phyloP scores from a whole-genome alignment of 2,329 filamentous ascomycete genomes.

The Geosmithia putterillii region DNA sequence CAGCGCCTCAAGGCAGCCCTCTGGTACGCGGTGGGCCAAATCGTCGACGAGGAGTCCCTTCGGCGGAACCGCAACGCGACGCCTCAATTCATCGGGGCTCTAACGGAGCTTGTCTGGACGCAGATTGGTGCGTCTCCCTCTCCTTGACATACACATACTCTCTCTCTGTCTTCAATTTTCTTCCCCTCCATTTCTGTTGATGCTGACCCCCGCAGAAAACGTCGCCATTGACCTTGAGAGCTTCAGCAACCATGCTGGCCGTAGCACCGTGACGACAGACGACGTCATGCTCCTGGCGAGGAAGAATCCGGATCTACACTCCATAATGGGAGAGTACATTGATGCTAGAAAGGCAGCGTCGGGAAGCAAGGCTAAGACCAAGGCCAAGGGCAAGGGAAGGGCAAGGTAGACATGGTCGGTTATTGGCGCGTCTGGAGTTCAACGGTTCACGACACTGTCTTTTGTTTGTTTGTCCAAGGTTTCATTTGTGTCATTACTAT shows the following conservation, averaged over 20 bases:
- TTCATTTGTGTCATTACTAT: no score
- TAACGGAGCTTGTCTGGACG: constrained; percentile 79
- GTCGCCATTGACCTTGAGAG: constrained; percentile 44
- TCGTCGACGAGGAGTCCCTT: constrained; percentile 71
- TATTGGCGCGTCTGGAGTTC: neutral
- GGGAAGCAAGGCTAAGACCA: constrained; percentile 10
- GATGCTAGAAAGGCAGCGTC: constrained; percentile 43
- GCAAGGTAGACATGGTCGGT: constrained; percentile 1
- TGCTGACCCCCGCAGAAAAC: constrained; percentile 28
- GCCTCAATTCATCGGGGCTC: constrained; percentile 75
- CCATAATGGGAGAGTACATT: constrained; percentile 58
- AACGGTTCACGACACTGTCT: neutral
- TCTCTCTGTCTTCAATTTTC: neutral
- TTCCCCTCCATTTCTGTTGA: neutral
- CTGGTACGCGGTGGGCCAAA: constrained; percentile 75
- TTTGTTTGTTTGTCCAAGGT: no score
- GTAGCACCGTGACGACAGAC: constrained; percentile 67
- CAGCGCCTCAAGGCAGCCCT: constrained; percentile 75
- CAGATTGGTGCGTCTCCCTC: constrained; percentile 60
- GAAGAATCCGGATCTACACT: constrained; percentile 74
- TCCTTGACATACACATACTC: no score
- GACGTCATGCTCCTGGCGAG: constrained; percentile 82
- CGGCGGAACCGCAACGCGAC: constrained; percentile 64
- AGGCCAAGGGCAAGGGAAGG: constrained; percentile 18
- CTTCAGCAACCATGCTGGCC: constrained; percentile 62